These are phyloP conservation scores for Solanum pimpinellifolium DNA, from an alignment of 257 asterid genomes.

Conservation along the genomic window DNA sequence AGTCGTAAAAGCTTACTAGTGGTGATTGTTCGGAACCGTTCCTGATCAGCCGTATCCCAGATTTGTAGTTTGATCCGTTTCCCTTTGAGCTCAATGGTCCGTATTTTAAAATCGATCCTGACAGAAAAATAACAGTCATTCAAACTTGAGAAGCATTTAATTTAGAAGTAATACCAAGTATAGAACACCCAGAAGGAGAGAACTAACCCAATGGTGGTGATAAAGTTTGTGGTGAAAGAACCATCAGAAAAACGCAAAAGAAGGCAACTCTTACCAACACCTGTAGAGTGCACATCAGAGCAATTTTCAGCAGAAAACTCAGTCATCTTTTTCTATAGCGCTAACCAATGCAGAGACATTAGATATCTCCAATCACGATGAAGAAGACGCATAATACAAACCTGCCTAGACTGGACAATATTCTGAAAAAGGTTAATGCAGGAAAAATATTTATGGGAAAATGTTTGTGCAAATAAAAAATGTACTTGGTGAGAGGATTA, in stretches of 20 bases:
- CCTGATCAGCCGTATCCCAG: background rate
- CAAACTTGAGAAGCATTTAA: background rate
- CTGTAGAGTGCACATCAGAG: background rate
- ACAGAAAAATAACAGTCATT: background rate
- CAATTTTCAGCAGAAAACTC: background rate
- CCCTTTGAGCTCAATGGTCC: background rate
- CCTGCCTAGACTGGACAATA: background rate
- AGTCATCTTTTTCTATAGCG: background rate
- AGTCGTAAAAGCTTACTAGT: too few relatives aligned
- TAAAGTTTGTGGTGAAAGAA: background rate
- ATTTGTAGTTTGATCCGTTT: constrained; percentile 10
- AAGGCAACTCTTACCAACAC: background rate
- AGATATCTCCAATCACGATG: background rate
- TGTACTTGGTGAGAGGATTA: background rate
- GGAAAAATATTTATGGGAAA: background rate
- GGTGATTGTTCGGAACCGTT: too few relatives aligned
- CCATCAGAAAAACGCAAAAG: background rate
- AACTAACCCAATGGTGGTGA: background rate
- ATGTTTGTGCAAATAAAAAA: background rate
- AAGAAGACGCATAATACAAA: background rate
- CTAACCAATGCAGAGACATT: background rate
- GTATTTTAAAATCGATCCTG: background rate
- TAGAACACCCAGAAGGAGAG: background rate
- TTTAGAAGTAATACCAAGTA: background rate
- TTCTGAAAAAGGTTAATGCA: background rate